Evolutionary conservation across 257 asterid genomes (phyloP), one percentile per base, ranked within the genome.

Genomic region (Datura wrightii): DNA sequence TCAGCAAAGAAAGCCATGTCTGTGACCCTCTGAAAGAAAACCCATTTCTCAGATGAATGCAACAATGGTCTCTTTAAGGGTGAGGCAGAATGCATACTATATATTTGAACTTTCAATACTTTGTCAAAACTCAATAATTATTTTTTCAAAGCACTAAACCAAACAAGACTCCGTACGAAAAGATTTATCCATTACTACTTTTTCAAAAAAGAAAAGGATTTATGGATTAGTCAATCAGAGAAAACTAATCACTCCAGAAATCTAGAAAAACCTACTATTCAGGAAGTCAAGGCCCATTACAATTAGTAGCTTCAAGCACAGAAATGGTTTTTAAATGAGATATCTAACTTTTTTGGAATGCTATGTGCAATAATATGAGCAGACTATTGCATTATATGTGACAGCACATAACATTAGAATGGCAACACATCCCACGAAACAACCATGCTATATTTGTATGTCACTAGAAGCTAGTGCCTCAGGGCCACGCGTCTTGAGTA

Each of bases 1-100:
- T 96, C 97, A 13, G 99, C 99, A 89, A 96, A 96, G 93, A 96
- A 96, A 84, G 97, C 98, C 99, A 94, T 96, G 89, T 96, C 99
- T 8, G 99, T 94, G 81, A 96, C 99, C 92, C 98, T 94, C 99
- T 96, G 97, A 71, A 85, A 94, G 83, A 87, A 88, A 53, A 85
- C n/a, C 58, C 8, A 60, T 2, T 13, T 15, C 37, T 46, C 18
- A 16, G 13, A 36, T 24, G 36, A 76, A 76, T 48, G 48, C 8
- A 19, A 76, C 50, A 19, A 16, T 55, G 62, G 42, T 39, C 42
- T 39, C 42, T 39, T 39, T 39, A 39, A 39, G 42, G 42, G 42
- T 39, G 42, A 39, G 42, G 42, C 8, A 7, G 62, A 3, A 55
- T 15, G 62, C 62, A 16, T 55, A 55, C 15, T 55, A 55, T 55